Evolutionary conservation across 371 early-diverging fungal genomes (phyloP), one percentile per base, ranked within the genome.

Genomic region (Mucor piriformis): DNA sequence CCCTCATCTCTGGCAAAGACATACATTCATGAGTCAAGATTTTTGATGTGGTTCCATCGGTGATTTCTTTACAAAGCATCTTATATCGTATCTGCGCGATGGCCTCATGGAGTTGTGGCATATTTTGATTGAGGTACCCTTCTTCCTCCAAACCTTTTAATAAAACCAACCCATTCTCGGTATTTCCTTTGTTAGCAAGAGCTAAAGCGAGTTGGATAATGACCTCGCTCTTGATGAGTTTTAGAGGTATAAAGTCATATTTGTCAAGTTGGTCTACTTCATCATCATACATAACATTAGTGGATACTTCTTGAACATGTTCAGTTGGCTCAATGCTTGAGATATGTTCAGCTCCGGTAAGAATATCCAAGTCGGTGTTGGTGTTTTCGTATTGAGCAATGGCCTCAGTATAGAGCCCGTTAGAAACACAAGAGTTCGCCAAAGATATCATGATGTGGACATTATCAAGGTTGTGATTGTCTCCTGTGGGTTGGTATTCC

Each of bases 331-430:
- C 66, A 4, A 88, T 50, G 0, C 46, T 56, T 3, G 72, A 61
- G 25, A 87, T 85, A 27, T 76, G 75, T 0, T 59, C 57, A 20
- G 60, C 59, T 18, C 71, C 71, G 75, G 76, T 82, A 15, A 86
- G 63, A n/a, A 72, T 61, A 5, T 71, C 61, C 2, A 87, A 54
- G 1, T 77, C 40, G 2, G 64, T 63, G 7, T 83, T 78, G 6
- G 81, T 84, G n/a, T 67, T 57, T 11, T 59, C 58, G 48, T 77
- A 86, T 0, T 74, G 66, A 6, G 61, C 40, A 23, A 86, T 21
- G 0, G 90, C 83, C 4, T 67, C 72, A 2, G 74, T 76, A 32
- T 65, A 58, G 18, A 53, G 59, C 2, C 53, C 64, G 15, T 74
- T 75, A 1, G 75, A 71, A 8, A 73, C 55, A 24, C 74, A 68